These are phyloP conservation scores for Sordariomycetes sp. DNA, from an alignment of 2,329 filamentous ascomycete species.

Conservation along the genomic window DNA sequence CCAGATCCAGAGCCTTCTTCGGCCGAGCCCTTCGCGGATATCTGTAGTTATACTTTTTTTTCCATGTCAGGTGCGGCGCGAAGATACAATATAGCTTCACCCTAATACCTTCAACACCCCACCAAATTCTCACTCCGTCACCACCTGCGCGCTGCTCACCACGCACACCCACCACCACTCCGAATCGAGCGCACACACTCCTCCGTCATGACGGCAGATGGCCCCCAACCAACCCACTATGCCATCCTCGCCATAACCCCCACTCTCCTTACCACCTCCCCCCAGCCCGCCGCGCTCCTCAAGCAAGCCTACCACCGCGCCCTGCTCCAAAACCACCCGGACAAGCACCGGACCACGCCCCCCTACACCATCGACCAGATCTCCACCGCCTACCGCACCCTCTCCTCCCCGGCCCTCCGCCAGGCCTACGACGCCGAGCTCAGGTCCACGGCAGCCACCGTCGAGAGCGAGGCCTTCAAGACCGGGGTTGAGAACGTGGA, in stretches of 20 bases:
- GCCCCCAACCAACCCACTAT: constrained; percentile 40
- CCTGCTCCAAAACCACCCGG: constrained; percentile 55
- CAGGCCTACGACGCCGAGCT: constrained; percentile 41
- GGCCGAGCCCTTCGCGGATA: too few species aligned
- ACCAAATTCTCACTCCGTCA: not conserved
- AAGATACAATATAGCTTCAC: not conserved
- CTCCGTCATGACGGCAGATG: not conserved
- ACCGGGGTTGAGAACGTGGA: constrained; percentile 55
- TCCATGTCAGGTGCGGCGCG: not conserved
- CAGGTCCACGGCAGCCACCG: constrained; percentile 14
- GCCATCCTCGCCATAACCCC: constrained; percentile 47
- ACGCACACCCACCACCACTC: not conserved
- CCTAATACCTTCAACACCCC: not conserved
- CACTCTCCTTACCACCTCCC: constrained; percentile 30
- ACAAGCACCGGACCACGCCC: constrained; percentile 29
- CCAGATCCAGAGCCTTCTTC: too few species aligned
- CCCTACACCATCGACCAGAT: constrained; percentile 53
- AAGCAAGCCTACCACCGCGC: constrained; percentile 56
- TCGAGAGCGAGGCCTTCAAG: constrained; percentile 25
- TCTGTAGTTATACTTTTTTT: too few species aligned
- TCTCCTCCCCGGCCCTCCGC: constrained; percentile 39
- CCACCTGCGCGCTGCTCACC: not conserved
- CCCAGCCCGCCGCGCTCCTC: constrained; percentile 34
- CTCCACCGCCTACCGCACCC: constrained; percentile 43
- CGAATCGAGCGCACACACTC: not conserved